These are phyloP conservation scores for Salix arbutifolia DNA, from an alignment of 345 rosid species.

Conservation along the genomic window DNA sequence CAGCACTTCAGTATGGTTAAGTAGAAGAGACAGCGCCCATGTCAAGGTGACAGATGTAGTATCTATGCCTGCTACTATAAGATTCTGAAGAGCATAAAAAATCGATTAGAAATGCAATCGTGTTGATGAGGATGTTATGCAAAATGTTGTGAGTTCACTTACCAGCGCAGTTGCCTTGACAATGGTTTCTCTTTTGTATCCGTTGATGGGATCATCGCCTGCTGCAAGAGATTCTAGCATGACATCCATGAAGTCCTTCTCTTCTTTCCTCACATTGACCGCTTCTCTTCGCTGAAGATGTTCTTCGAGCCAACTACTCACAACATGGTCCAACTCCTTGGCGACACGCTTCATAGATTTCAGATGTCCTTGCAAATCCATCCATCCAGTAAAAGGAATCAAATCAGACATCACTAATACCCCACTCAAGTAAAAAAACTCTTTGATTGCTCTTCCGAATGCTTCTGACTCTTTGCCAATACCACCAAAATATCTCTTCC, in stretches of 20 bases:
- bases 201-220: conserved; percentile 28
- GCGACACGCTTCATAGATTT: conserved; percentile 44
- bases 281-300: conserved; percentile 21
- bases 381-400: conserved; percentile 53
- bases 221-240: conserved; percentile 36
- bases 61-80: conserved; percentile 42
- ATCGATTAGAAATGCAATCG: too few relatives aligned
- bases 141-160: not conserved
- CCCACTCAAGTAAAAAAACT: conserved; percentile 35
- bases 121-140: too few relatives aligned
- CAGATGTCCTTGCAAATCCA: conserved; percentile 42
- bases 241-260: conserved; percentile 52
- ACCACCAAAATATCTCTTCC: conserved; percentile 36
- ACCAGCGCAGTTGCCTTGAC: conserved; percentile 65
- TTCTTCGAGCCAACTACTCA: conserved; percentile 51
- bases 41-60: conserved; percentile 38
- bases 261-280: conserved; percentile 12
- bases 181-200: conserved; percentile 39
- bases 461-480: not conserved
- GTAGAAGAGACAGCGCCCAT: conserved; percentile 47
- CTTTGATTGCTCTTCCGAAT: conserved; percentile 34
- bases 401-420: conserved; percentile 41
- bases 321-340: conserved; percentile 41
- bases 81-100: not conserved
- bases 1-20: conserved; percentile 37